Percentiles rank a stretch among this genome's conserved stretches.
phyloP scores from a whole-genome alignment of 805 yeast species.

The Kazachstania bromeliacearum region DNA sequence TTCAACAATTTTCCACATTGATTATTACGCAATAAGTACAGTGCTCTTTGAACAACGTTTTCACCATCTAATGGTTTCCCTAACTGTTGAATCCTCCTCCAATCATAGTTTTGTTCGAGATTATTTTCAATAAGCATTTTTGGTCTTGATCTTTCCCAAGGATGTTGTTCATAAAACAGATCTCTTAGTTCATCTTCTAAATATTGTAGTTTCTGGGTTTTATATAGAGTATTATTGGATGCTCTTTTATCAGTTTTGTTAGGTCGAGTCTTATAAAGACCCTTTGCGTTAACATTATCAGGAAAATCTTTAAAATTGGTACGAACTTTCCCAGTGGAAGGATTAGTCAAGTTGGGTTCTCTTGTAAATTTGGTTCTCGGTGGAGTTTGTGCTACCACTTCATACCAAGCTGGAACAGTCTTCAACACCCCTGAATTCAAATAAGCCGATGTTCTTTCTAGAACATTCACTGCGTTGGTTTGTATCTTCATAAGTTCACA shows the following conservation, averaged over 20 bases:
- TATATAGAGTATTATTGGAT: slow-evolving; percentile 15
- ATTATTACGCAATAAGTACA: slow-evolving; percentile 40
- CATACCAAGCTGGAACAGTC: slow-evolving; percentile 81
- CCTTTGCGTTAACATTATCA: slow-evolving; percentile 9
- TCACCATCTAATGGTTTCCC: slow-evolving; percentile 81
- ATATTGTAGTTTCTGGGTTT: slow-evolving; percentile 26
- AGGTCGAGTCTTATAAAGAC: slow-evolving; percentile 30
- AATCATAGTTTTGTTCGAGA: slow-evolving; percentile 54
- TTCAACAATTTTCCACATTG: slow-evolving; percentile 33
- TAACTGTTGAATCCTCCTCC: slow-evolving; percentile 71
- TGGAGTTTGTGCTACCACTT: slow-evolving; percentile 73
- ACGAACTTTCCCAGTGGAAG: slow-evolving; percentile 8
- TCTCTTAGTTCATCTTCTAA: slow-evolving; percentile 70
- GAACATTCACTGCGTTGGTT: slow-evolving; percentile 63
- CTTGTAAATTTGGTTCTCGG: slow-evolving; percentile 52
- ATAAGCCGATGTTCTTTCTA: slow-evolving; percentile 73
- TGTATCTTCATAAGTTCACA: slow-evolving; percentile 81
- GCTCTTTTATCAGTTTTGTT: slow-evolving; percentile 14
- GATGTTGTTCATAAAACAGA: slow-evolving; percentile 84
- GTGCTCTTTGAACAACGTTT: slow-evolving; percentile 66
- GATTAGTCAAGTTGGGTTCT: slow-evolving; percentile 22
- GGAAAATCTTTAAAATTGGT: slow-evolving; percentile 12
- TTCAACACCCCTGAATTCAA: slow-evolving; percentile 59
- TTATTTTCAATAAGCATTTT: slow-evolving; percentile 69
- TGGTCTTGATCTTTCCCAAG: slow-evolving; percentile 96